These are phyloP conservation scores for Colletotrichum viniferum DNA, from an alignment of 2,329 filamentous ascomycete genomes.

Conservation along the genomic window DNA sequence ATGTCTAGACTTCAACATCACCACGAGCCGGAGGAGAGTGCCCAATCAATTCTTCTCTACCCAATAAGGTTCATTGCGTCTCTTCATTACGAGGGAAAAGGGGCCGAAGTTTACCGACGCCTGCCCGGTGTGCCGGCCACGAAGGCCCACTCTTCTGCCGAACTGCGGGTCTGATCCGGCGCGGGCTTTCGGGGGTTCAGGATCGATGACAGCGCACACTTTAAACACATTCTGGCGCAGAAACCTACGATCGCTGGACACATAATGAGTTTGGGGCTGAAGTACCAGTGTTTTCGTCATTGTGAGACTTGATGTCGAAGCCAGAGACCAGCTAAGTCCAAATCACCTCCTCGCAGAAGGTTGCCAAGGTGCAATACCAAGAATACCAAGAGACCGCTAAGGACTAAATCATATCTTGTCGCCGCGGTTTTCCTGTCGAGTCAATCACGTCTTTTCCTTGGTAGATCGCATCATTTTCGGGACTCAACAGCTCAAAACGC, in stretches of 20 bases:
- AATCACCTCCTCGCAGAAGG: neutral
- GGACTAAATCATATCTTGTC: neutral
- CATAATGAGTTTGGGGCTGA: neutral
- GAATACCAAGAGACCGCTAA: constrained; percentile 12
- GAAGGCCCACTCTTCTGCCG: neutral
- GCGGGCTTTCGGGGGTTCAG: neutral
- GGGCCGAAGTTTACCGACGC: neutral
- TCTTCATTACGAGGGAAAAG: neutral
- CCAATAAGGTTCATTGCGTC: neutral
- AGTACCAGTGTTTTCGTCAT: neutral
- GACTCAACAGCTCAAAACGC: neutral
- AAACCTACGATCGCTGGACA: neutral
- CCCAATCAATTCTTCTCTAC: neutral
- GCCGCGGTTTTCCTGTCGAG: neutral
- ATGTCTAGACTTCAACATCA: neutral
- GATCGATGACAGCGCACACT: neutral
- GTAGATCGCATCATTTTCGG: constrained; percentile 7
- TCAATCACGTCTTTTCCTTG: constrained; percentile 13
- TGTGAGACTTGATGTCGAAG: neutral
- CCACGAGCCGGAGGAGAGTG: neutral
- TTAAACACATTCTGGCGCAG: neutral
- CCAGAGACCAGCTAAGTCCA: neutral
- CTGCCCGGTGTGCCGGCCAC: neutral
- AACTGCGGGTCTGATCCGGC: neutral
- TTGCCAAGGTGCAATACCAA: constrained; percentile 12